Evolutionary conservation across 2,329 filamentous ascomycete genomes (phyloP), one percentile per base, ranked within the genome.

Genomic region (Alternaria sp.): DNA sequence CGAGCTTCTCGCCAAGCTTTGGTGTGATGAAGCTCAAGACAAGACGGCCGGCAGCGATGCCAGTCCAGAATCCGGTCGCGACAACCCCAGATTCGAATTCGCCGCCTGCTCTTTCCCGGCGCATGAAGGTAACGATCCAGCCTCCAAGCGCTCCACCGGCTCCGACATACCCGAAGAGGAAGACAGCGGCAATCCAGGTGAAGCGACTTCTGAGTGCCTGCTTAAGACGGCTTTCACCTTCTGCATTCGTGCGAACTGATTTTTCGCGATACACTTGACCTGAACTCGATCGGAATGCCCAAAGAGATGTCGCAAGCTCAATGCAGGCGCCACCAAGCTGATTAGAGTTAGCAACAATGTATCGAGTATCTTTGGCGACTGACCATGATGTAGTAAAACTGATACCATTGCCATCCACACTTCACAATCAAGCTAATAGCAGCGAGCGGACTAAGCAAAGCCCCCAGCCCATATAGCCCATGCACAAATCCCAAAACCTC

Each of bases 101-200:
- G 21, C 84, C 84, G 4, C 89, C 91, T 41, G 89, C 79, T 21
- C 93, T 87, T 33, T 93, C 89, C 5, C 86, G 83, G 21, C 93
- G 87, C 91, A 96, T 96, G 76, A 96, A 96, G 0, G 89, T 90
- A 14, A 92, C 89, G 67, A 96, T 89, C 92, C 92, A 94, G 15
- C 92, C 92, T 25, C 90, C 90, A 6, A 93, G 81, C 0, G 87
- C 88, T 58, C 92, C 90, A 79, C 96, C 92, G 5, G 87, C 85
- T 3, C 93, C 93, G 1, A 94, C 89, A 71, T 96, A 96, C 5
- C 87, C 87, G 5, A 95, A 84, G 10, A 95, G 82, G 75, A 95
- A 96, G 5, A 90, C 63, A 5, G 92, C 85, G 26, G 88, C 82
- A 14, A 92, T 82, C 90, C 91, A 93, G 8, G 90, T 90, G 5